Evolutionary conservation across 768 basidiomycete species (phyloP).

Genomic region (Pulveroboletus sp.): DNA sequence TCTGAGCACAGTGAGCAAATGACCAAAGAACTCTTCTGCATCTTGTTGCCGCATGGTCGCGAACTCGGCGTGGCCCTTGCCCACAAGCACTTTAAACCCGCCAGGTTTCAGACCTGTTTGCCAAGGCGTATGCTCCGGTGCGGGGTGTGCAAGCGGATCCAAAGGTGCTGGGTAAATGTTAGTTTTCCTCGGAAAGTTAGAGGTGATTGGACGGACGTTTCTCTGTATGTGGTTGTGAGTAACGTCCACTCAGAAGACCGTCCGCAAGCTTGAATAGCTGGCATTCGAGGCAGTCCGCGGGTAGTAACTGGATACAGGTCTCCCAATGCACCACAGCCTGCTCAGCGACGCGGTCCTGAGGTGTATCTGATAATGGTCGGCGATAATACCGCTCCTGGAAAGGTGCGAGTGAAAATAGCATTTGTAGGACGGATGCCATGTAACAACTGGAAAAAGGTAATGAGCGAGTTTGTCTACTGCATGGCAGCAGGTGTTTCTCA

Average conservation of each 20-base stretch:
- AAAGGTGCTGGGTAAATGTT: constrained; percentile 18
- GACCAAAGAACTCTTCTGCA: constrained; percentile 88
- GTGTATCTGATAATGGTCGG: constrained; percentile 11
- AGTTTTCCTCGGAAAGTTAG: constrained; percentile 7
- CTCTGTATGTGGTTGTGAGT: constrained; percentile 60
- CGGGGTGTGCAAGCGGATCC: constrained; percentile 33
- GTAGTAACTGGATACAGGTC: constrained; percentile 62
- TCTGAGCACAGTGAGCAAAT: constrained; percentile 73
- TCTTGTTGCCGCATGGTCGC: constrained; percentile 97
- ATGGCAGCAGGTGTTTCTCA: constrained; percentile 18
- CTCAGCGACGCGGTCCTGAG: constrained; percentile 17
- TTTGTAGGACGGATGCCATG: constrained; percentile 92
- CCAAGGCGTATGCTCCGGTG: constrained; percentile 27
- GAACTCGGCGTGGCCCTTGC: constrained; percentile 92
- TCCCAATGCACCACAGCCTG: constrained; percentile 51
- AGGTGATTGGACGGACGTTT: constrained; percentile 12
- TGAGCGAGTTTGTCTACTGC: not conserved
- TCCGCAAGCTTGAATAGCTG: constrained; percentile 92
- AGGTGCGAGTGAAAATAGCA: constrained; percentile 72
- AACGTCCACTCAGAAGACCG: constrained; percentile 90
- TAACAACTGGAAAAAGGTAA: constrained; percentile 68
- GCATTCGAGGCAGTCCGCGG: constrained; percentile 89
- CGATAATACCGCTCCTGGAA: constrained; percentile 74
- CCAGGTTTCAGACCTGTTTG: constrained; percentile 83
- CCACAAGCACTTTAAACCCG: constrained; percentile 86